Base-by-base conservation (phyloP, 192 early-diverging fungal species). In the Funneliformis mosseae region DNA sequence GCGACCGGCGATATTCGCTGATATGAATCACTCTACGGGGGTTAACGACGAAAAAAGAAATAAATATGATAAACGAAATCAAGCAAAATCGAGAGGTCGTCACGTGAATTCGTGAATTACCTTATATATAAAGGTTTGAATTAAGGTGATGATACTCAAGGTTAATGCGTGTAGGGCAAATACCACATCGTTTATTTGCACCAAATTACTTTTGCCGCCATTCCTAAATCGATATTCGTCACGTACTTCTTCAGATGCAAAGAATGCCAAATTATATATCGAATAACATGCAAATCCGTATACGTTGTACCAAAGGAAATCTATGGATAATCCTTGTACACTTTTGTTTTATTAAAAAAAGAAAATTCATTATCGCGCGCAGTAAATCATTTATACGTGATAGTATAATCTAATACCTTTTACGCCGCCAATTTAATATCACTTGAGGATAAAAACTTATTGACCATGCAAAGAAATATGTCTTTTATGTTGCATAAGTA, bases 361-460 rank as follows among this genome's bases (percentile, higher is more conserved):
- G 18, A 21, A 38, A 64, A 5, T 25, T 64, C 8, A 23, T 25
- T 64, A 64, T 64, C 4, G n/a, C 23, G 18, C 39, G 5, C 43
- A 48, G 28, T 27, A 7, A 16, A 33, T 33, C 33, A 33, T 33
- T 33, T 33, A 33, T 33, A 33, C 33, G 33, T 2, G 33, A 33
- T 33, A 33, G 33, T 33, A 27, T 63, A 38, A 4, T 12, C 18
- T 0, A 59, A 63, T 66, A 89, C 89, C 88, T 93, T 74, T 94
- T 93, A 41, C 95, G 88, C 27, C 79, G 82, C 82, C 87, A 92
- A 87, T 97, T 96, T 62, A 96, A 89, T 16, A 95, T 83, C 4
- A 89, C 87, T 76, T 97, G 95, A 6, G 96, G 96, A 82, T 96
- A 98, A 80, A 98, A 98, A 81, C 90, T 92, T 38, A 94, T 85